These are phyloP conservation scores for Ceratobasidium sp. DNA, from an alignment of 1,284 basidiomycete genomes.

Conservation along the genomic window DNA sequence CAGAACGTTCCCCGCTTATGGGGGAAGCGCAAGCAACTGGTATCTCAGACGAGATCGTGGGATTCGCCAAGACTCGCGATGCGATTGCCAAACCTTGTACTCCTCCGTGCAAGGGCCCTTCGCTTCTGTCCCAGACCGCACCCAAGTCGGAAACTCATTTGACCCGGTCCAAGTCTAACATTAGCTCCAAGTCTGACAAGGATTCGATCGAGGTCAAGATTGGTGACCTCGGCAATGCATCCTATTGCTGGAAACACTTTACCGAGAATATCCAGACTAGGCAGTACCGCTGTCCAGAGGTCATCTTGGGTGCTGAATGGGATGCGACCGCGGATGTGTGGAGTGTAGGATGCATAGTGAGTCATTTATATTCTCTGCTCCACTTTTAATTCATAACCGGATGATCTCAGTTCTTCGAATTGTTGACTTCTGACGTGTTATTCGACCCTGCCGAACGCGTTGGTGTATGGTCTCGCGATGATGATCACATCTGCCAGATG, in stretches of 20 bases:
- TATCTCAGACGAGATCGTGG: conserved; percentile 21
- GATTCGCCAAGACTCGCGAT: conserved; percentile 31
- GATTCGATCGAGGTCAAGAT: conserved; percentile 56
- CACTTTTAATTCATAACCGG: background rate
- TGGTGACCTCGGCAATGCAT: conserved; percentile 89
- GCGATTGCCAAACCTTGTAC: conserved; percentile 1
- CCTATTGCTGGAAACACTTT: conserved; percentile 40
- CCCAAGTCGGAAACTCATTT: conserved; percentile 30
- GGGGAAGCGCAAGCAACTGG: conserved; percentile 1
- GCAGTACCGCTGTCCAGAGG: conserved; percentile 97
- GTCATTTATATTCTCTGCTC: conserved; percentile 4
- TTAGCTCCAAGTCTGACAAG: conserved; percentile 7
- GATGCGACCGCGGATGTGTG: conserved; percentile 28
- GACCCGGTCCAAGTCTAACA: background rate
- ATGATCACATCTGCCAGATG: conserved; percentile 86
- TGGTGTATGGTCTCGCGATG: conserved; percentile 76
- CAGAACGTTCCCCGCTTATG: background rate
- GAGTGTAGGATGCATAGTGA: conserved; percentile 78
- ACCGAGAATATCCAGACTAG: conserved; percentile 86
- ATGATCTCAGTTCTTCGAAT: conserved; percentile 58
- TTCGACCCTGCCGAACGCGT: conserved; percentile 53
- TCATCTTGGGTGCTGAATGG: conserved; percentile 64
- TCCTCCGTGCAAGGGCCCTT: conserved; percentile 39
- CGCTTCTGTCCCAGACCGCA: conserved; percentile 43
- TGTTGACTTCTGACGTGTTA: conserved; percentile 56